A percentile compares a stretch with the other conserved stretches of the same genome.
Conservation (phyloP, 208 protist species). For the Leishmania lainsoni region DNA sequence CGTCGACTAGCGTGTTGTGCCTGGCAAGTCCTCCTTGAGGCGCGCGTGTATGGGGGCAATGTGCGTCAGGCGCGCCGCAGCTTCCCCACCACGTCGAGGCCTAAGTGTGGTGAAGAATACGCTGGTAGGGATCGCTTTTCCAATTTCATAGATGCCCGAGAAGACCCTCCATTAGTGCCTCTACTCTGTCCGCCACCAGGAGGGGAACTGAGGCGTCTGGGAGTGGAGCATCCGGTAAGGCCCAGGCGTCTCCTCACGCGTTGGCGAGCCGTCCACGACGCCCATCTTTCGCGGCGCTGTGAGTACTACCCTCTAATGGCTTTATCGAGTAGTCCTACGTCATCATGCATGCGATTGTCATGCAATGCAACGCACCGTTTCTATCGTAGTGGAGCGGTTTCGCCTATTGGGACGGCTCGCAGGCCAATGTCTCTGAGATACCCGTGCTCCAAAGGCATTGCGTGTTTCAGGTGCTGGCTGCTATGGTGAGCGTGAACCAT, state of each 20-base stretch:
- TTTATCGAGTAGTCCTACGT: neutral
- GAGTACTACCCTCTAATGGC: neutral
- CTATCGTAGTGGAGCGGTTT: neutral
- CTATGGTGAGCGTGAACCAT: slow-evolving; percentile 7
- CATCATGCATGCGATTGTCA: neutral
- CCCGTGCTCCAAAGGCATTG: neutral
- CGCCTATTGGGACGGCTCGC: neutral
- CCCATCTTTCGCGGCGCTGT: neutral
- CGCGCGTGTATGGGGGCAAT: too few relatives aligned
- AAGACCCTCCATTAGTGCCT: neutral
- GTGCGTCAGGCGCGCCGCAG: neutral
- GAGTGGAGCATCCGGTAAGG: neutral
- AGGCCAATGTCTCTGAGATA: slow-evolving; percentile 5
- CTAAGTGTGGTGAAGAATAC: neutral
- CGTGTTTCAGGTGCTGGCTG: slow-evolving; percentile 4
- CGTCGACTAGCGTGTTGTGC: neutral
- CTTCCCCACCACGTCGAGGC: neutral
- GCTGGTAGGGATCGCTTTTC: neutral
- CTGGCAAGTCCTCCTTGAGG: too few relatives aligned
- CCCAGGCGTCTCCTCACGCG: neutral
- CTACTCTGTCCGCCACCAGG: neutral
- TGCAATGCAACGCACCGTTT: neutral
- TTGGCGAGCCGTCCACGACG: neutral
- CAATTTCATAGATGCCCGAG: too few relatives aligned
- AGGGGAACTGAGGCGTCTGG: neutral